Evolutionary conservation across 768 basidiomycete genomes (phyloP), one percentile per base, ranked within the genome.

Genomic region (Boletus rufocinnamomeus): DNA sequence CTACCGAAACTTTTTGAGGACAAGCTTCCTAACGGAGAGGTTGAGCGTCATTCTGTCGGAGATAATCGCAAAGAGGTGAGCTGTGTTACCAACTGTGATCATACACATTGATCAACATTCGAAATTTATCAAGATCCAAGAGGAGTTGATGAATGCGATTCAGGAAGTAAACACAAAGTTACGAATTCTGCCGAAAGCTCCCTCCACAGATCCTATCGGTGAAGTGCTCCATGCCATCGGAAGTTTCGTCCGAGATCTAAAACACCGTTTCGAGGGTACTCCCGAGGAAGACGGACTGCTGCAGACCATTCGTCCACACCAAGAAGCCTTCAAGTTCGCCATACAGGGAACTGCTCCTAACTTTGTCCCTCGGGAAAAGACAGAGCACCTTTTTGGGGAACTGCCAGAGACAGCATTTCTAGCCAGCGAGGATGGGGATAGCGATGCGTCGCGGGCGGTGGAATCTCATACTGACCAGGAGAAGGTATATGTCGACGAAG

Each of bases 21-120:
- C 89, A 0, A 60, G 56, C 25, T 84, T 81, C 52, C 74, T 91
- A 2, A 82, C 84, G 0, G 80, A 81, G 25, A 74, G 81, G 7
- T 69, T 91, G 38, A 88, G 88, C 56, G 60, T 70, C 0, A 80
- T 88, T 8, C 67, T 93, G 0, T 87, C 87, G 0, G 82, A 85
- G 32, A 70, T 88, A 4, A 87, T 91, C 37, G 71, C 79, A 0
- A 84, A 83, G 60, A 74, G 85, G 89, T 87, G 55, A 3, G 74
- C 69, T 23, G 32, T 8, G 11, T 13, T 3, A 11, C 23, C 44
- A 14, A 4, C 6, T 14, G 14, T 13, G 6, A 40, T 34, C 17
- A 37, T 23, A 19, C 9, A 8, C 19, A 14, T 41, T 61, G 14
- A 56, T 9, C 0, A 37, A 21, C 50, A 6, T 19, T 21, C 4